Evolutionary conservation across 1,139 yeast species (phyloP).

Genomic region (Nakaseomyces glabratus): DNA sequence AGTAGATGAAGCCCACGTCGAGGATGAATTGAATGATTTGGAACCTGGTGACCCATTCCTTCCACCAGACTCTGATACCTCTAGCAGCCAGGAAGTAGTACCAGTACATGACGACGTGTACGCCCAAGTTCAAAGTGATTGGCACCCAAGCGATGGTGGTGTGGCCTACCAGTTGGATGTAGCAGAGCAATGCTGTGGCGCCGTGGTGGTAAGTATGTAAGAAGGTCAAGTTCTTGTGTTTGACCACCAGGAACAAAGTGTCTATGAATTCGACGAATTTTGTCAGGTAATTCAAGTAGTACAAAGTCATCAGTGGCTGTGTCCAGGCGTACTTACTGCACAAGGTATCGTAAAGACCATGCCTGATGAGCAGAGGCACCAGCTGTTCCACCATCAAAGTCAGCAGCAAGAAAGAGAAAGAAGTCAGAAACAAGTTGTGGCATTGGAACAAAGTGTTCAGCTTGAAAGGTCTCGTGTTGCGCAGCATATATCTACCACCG

Average conservation of each 20-base stretch:
- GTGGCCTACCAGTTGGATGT: slow-evolving; percentile 66
- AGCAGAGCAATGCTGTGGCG: slow-evolving; percentile 73
- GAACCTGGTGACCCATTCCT: slow-evolving; percentile 80
- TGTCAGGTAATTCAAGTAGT: slow-evolving; percentile 67
- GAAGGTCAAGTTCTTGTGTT: slow-evolving; percentile 65
- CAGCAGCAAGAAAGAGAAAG: slow-evolving; percentile 50
- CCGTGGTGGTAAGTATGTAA: slow-evolving; percentile 82
- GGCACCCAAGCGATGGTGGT: slow-evolving; percentile 80
- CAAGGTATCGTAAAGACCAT: slow-evolving; percentile 62
- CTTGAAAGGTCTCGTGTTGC: slow-evolving; percentile 46
- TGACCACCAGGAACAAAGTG: slow-evolving; percentile 67
- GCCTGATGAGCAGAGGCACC: slow-evolving; percentile 51
- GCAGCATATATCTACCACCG: slow-evolving; percentile 57
- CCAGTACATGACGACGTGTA: slow-evolving; percentile 79
- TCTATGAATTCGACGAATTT: slow-evolving; percentile 66
- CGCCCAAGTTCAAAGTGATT: slow-evolving; percentile 62
- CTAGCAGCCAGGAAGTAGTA: slow-evolving; percentile 75
- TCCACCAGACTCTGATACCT: slow-evolving; percentile 87
- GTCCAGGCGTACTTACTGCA: slow-evolving; percentile 65
- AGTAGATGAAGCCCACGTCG: slow-evolving; percentile 68
- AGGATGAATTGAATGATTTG: slow-evolving; percentile 70
- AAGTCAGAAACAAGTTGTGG: slow-evolving; percentile 58
- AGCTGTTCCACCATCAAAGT: slow-evolving; percentile 62
- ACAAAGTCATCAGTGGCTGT: slow-evolving; percentile 56
- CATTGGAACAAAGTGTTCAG: slow-evolving; percentile 59